These are phyloP conservation scores for Pouteria glomerata DNA, from an alignment of 148 eudicot species.

Conservation along the genomic window DNA sequence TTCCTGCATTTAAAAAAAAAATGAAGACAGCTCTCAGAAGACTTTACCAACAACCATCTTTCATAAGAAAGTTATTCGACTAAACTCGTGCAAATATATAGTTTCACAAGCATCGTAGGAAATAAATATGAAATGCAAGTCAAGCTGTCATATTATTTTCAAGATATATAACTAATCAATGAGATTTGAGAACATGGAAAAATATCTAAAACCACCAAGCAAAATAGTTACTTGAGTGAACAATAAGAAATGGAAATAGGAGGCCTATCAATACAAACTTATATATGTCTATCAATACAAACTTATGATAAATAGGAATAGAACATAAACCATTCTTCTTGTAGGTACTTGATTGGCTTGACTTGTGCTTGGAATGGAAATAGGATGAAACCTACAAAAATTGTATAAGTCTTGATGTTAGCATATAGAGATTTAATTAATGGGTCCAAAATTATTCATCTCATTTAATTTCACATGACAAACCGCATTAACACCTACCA, in stretches of 20 bases:
- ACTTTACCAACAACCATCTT: neutral
- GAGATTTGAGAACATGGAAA: neutral
- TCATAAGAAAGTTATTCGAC: neutral
- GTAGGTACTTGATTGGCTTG: constrained; percentile 61
- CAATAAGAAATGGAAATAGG: neutral
- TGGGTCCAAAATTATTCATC: neutral
- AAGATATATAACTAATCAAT: neutral
- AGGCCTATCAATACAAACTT: too few relatives aligned
- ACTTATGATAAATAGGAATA: neutral
- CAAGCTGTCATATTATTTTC: neutral
- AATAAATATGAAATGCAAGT: neutral
- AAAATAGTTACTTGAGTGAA: neutral
- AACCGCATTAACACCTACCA: constrained; percentile 35
- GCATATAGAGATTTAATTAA: neutral
- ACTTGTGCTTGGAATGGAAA: constrained; percentile 64
- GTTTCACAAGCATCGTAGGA: neutral
- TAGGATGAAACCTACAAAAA: constrained; percentile 55
- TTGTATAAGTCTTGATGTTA: neutral
- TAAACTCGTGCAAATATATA: neutral
- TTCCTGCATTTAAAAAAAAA: constrained; percentile 40
- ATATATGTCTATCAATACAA: neutral
- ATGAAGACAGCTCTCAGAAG: neutral
- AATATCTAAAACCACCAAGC: neutral
- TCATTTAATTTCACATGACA: neutral
- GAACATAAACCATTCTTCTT: constrained; percentile 38